Conservation (phyloP, 257 asterid genomes). For the Gentiana macrophylla region DNA sequence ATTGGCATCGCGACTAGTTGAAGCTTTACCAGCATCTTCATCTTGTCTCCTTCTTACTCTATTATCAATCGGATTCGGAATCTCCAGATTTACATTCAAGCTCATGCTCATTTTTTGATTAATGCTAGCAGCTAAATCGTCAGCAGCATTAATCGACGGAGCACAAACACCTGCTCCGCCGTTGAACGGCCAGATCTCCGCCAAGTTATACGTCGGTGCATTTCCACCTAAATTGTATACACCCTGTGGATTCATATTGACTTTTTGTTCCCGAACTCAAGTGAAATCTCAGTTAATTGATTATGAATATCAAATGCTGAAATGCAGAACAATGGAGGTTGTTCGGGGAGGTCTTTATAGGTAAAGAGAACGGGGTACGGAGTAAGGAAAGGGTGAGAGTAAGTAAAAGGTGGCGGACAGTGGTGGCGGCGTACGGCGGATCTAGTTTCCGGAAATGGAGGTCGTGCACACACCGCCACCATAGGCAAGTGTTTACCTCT, state of each 20-base stretch:
- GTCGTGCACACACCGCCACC: too few relatives aligned
- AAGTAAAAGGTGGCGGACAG: too few relatives aligned
- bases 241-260: slow-evolving; percentile 26
- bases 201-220: slow-evolving; percentile 16
- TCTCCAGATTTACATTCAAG: slow-evolving; percentile 18
- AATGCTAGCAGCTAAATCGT: slow-evolving; percentile 9
- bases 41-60: slow-evolving; percentile 20
- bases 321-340: too few relatives aligned
- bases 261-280: too few relatives aligned
- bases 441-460: too few relatives aligned
- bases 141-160: slow-evolving; percentile 8
- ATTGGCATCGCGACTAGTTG: slow-evolving; percentile 22
- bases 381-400: too few relatives aligned
- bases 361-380: too few relatives aligned
- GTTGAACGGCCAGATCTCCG: slow-evolving; percentile 37
- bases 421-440: too few relatives aligned
- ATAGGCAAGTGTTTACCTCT: too few relatives aligned
- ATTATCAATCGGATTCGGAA: slow-evolving; percentile 5
- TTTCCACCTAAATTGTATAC: slow-evolving; percentile 13
- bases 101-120: slow-evolving; percentile 4
- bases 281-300: too few relatives aligned
- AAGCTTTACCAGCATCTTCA: slow-evolving; percentile 24
- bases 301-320: too few relatives aligned
- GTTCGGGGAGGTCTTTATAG: too few relatives aligned
- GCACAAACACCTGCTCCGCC: slow-evolving; percentile 8